Evolutionary conservation across 768 basidiomycete genomes (phyloP), one percentile per base, ranked within the genome.

Genomic region (Pisolithus orientalis): DNA sequence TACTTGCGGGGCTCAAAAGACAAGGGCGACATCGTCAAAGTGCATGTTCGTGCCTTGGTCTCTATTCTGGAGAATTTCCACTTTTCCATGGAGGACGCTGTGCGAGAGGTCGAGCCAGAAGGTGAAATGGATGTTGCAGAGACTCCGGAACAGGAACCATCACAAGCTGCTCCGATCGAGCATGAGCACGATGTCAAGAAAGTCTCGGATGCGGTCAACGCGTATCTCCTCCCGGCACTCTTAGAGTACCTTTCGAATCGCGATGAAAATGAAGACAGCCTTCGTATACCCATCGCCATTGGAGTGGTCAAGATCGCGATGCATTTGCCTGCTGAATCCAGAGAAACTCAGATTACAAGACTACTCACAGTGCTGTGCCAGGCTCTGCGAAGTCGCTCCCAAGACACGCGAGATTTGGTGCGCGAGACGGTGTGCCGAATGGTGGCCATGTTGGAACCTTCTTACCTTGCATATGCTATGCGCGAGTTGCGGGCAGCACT

Each of bases 21-120:
- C 28, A 94, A 88, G 68, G 82, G 84, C 47, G 77, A 77, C 16
- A 79, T 82, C 2, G 86, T 94, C 57, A 84, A 87, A 42, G 79
- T 90, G 10, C 90, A 86, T 64, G 78, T 96, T n/a, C 83, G 96
- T 31, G 75, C 88, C 0, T 74, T 97, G 24, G 89, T 96, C 1
- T 75, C 89, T 0, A 70, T 97, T 6, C 75, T 99, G 48, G 90
- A 95, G 62, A 84, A 84, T 61, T 99, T 98, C 74, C 88, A 90
- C 62, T 98, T 98, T 62, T 77, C 85, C 1, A 86, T 94, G 82
- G 83, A 86, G 46, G 79, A 84, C 21, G 58, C 66, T 0, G 69
- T 82, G 1, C 61, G 57, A 7, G 70, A 70, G 9, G 55, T 54
- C 11, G 63, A 67, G 0, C 51, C 42, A 0, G 59, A 65, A 3